Base-by-base conservation (phyloP, 805 yeast genomes). In the Wickerhamomyces chambardii region DNA sequence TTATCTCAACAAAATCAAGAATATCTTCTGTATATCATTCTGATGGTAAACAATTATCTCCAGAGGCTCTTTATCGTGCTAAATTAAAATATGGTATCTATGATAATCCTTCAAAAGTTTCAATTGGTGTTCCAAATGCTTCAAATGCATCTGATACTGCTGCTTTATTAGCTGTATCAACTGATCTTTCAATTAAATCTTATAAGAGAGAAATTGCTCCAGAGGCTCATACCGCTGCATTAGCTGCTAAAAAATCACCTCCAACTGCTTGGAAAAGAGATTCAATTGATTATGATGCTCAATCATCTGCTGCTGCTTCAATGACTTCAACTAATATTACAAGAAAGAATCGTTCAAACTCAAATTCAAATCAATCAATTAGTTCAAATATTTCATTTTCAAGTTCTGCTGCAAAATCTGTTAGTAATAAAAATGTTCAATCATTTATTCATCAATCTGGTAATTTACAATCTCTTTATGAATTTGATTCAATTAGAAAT, bases 51-150 rank as follows among this genome's bases (percentile, higher is more conserved):
- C 86, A 85, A 11, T 64, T 83, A 37, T 76, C 85, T 29, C 75
- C 73, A 45, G 84, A 79, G 52, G 92, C 92, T 6, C 58, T 78
- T 37, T 83, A 82, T 59, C 78, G 73, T 46, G 89, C 85, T 36
- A 78, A 78, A 46, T 58, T 79, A 51, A 80, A 73, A 48, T 79
- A 78, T 46, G 89, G 89, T 21, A 64, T 74, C 27, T 80, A 64
- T 58, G 60, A 64, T 31, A 61, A 68, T 44, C 82, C 73, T 32
- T 73, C 57, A 51, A 66, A 33, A 41, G 41, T 44, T 4, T 58
- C 67, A 10, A 58, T 76, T 6, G 89, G 90, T n/a, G 82, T 80
- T 22, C 68, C 73, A 41, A 68, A 78, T 39, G 66, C 73, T 29
- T 47, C 53, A 9, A 37, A 41, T 17, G 84, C 87, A 21, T 71